phyloP scores from a whole-genome alignment of 345 rosid species.

The Alliaria petiolata region DNA sequence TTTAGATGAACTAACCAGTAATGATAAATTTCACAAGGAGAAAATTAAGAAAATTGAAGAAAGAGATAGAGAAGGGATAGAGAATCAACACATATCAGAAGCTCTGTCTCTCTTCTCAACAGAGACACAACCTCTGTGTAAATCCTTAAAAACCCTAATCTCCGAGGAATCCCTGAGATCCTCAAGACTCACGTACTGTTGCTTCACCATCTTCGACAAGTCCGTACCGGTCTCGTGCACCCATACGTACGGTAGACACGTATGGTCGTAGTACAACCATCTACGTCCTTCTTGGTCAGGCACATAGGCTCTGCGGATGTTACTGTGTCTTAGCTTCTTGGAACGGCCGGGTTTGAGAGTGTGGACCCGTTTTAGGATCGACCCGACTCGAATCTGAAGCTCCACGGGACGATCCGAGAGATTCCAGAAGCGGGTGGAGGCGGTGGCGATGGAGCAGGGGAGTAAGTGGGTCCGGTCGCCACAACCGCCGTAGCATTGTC shows the following conservation, averaged over 20 bases:
- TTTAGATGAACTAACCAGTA: neutral
- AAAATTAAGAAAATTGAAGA: neutral
- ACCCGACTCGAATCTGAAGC: conserved; percentile 78
- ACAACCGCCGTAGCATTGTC: conserved; percentile 65
- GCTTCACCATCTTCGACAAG: conserved; percentile 79
- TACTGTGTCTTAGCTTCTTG: conserved; percentile 65
- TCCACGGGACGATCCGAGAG: conserved; percentile 66
- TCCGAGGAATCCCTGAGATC: conserved; percentile 80
- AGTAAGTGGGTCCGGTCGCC: conserved; percentile 49
- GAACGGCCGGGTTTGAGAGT: conserved; percentile 79
- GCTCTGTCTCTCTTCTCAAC: conserved; percentile 71
- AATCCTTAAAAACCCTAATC: conserved; percentile 69
- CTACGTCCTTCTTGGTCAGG: conserved; percentile 43
- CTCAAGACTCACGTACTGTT: conserved; percentile 80
- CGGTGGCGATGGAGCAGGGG: conserved; percentile 14
- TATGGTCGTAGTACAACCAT: conserved; percentile 67
- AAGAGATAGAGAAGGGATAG: too few species aligned
- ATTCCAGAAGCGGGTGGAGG: conserved; percentile 65
- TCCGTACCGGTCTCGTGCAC: conserved; percentile 67
- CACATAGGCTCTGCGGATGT: conserved; percentile 65
- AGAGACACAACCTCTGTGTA: conserved; percentile 64
- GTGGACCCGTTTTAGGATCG: conserved; percentile 74
- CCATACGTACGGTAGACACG: conserved; percentile 85
- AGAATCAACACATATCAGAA: conserved; percentile 56
- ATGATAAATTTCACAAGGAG: neutral